Base-by-base conservation (phyloP, 2,329 filamentous ascomycete species). In the Sporothrix euskadiensis region DNA sequence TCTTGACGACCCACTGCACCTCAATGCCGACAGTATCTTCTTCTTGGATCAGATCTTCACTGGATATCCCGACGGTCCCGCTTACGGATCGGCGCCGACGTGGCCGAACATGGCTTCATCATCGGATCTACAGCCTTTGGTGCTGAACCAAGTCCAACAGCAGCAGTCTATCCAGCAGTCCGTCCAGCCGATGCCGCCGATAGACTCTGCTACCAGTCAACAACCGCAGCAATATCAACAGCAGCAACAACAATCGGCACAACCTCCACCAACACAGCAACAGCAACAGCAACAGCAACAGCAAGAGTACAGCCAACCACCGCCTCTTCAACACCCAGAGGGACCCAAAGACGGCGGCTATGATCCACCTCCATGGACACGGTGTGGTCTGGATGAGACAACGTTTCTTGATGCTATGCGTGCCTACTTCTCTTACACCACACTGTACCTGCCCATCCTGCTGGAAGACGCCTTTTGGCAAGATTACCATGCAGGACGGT, bases 31-130 rank as follows among this genome's bases (percentile, higher is more conserved):
- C 47, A 78, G 76, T 71, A 75, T 77, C 35, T 75, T 75, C 32
- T 78, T 79, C 61, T 75, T 79, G 16, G 77, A 78, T 68, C 74
- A 77, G 56, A 75, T 78, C n/a, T 78, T 77, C 56, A 75, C 76
- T 73, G 75, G 32, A 4, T 74, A 72, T 19, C 73, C 39, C 8
- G 59, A 47, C 26, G 39, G 47, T 6, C 49, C 69, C 3, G 39
- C 69, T 7, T 59, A 54, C 9, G 52, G 30, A 1, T 19, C 54
- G 1, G n/a, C 54, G 3, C 54, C 35, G 2, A 19, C 69, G 63
- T 49, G 44, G 32, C 66, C 69, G 35, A n/a, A 19, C 52, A 44
- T 7, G 5, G 14, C 14, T 14, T 12, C 56, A 7, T 32, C 47
- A 10, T 69, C 66, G 14, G 49, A 70, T 22, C 35, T 41, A 1